Base-by-base conservation (phyloP, 192 early-diverging fungal species). In the Coemansia sp. region DNA sequence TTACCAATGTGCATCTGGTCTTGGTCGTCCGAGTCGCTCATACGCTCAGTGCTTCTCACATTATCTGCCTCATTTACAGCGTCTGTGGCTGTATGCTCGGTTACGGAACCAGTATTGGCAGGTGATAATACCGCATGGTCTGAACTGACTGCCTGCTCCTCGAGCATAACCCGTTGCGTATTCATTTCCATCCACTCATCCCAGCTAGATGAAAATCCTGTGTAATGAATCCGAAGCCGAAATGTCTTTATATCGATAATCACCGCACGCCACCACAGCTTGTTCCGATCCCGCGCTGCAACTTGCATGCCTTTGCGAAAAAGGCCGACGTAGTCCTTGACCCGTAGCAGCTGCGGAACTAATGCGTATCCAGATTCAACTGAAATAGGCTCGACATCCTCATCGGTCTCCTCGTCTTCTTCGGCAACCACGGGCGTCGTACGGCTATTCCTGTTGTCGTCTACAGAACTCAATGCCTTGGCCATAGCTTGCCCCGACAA, bases 121-220 rank as follows among this genome's bases (percentile, higher is more conserved):
- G 36, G 21, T 0, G 23, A 23, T 20, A 58, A 9, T 11, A 24
- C 8, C 15, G 40, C 4, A 42, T 42, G 11, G 3, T 42, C 40
- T 11, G 40, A 42, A 17, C 36, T 34, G 36, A 8, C 2, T 1
- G 21, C 12, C 21, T 58, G 52, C 60, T 38, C 46, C 28, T 61
- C 71, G 15, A 76, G 26, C 79, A 82, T 76, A 6, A 82, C 58
- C 14, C 86, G 79, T 58, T 88, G 83, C 20, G 85, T 86, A 57
- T 85, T 88, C 69, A 88, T 88, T 60, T 88, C 86, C 56, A 88
- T 76, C 86, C 86, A 88, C 63, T 88, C 86, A 55, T 88, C 84
- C 60, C 83, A 84, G 42, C 70, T 56, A 17, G 64, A 63, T 1
- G 72, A 69, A 18, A 82, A 84, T 5, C 84, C 84, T 20, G 72